These are phyloP conservation scores for Boletus sp. DNA, from an alignment of 768 basidiomycete species.

Conservation along the genomic window DNA sequence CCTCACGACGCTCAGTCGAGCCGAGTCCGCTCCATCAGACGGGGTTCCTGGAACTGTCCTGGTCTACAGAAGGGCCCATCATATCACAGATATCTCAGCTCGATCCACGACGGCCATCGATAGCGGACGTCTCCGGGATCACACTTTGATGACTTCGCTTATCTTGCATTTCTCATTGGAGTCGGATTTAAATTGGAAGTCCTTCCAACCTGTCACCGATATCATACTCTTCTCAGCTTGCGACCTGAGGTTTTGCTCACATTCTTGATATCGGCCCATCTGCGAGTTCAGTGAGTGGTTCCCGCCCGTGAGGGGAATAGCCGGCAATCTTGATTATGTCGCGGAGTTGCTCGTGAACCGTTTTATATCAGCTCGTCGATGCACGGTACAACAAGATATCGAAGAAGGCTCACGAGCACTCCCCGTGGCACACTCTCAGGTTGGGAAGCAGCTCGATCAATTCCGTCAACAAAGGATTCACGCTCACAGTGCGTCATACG, in stretches of 20 bases:
- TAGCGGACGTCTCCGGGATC: constrained; percentile 9
- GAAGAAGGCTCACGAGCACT: neutral
- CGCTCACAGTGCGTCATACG: neutral
- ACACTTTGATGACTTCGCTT: constrained; percentile 1
- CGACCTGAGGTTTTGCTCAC: neutral
- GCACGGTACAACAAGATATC: neutral
- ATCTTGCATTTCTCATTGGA: neutral
- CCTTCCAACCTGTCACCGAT: neutral
- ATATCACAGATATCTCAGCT: constrained; percentile 2
- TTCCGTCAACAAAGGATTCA: neutral
- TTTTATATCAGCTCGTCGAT: neutral
- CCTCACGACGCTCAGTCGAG: constrained; percentile 9
- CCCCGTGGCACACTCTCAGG: neutral
- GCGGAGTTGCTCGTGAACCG: neutral
- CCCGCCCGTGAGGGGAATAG: no score
- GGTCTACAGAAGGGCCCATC: neutral
- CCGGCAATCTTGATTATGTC: neutral
- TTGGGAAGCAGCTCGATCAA: constrained; percentile 4
- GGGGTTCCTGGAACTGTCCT: neutral
- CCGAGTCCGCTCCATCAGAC: neutral
- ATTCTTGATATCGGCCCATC: neutral
- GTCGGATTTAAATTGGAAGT: neutral
- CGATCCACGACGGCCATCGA: constrained; percentile 18
- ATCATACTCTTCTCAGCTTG: constrained; percentile 5
- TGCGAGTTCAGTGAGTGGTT: neutral